Base-by-base conservation (phyloP, 106 monocot species). In the Ottelia alismoides region DNA sequence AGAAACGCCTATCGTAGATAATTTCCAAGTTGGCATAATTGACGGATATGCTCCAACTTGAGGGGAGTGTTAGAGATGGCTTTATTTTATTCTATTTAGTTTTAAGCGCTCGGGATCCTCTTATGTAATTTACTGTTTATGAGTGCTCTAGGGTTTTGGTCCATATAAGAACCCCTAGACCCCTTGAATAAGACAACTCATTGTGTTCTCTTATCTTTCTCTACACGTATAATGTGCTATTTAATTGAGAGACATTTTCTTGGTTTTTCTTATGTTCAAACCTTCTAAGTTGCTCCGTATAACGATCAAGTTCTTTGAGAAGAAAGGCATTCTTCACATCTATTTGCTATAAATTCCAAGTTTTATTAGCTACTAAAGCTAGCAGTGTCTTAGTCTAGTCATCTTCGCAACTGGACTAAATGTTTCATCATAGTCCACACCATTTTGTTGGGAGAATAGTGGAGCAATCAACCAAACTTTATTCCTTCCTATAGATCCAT, bases 301-400 rank as follows among this genome's bases (percentile, higher is more conserved):
- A 74, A 30, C 55, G 49, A 3, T 73, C 58, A 11, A 60, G 14
- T 19, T 66, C 58, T 20, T 52, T 22, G 30, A 65, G 27, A 29
- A 58, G 40, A 47, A 74, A 67, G 1, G 47, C 30, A 61, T 74
- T 74, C 30, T 66, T 74, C 11, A 55, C 67, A 55, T 67, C 66
- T 60, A 73, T 61, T 19, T 66, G 66, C 21, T 47, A 56, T 22
- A 73, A 32, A 9, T 29, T 47, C 67, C 62, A 61, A 18, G 25
- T 2, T 25, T 67, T 67, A 22, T 27, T 50, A 3, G 43, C 56
- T 14, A 65, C 63, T 10, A 75, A n/a, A 16, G 63, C 44, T n/a
- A 69, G 22, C 68, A 22, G 0, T 52, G 49, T 17, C 27, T 29
- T 21, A 75, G 27, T 22, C 40, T 53, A 6, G 52, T 29, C 17